Evolutionary conservation across 2,329 filamentous ascomycete genomes (phyloP), one percentile per base, ranked within the genome.

Genomic region (Aspergillus thermomutatus): DNA sequence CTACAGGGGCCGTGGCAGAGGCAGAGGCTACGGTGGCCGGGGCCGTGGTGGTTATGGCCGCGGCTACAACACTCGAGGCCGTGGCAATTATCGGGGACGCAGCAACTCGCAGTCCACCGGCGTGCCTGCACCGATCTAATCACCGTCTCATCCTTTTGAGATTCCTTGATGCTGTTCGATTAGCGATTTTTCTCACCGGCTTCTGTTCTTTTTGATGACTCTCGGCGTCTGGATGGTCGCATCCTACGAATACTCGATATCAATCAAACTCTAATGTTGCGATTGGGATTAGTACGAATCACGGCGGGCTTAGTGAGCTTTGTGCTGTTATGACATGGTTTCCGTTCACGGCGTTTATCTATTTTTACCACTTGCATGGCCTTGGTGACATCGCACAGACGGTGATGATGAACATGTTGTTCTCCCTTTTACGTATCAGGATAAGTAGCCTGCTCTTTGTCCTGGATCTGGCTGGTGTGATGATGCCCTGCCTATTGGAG

Each of bases 1-100:
- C 46, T 90, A 90, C 37, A 87, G 92, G 56, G 90, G 90, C 23
- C 72, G 80, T 59, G 80, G 82, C 21, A 77, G 82, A 58, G 80
- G 80, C 46, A 71, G 77, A 60, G 75, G 78, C 43, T 69, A 66
- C 10, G 21, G 43, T 61, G 80, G 82, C 26, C 78, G 83, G 53
- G 81, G 80, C 46, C 70, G 79, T 55, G 75, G 78, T 53, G 75
- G 79, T 47, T 79, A 79, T 55, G 72, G 67, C 60, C 74, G 78
- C 57, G 78, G 80, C 26, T 79, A 68, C 54, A 61, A 59, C 49
- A 57, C 61, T 40, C 70, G 71, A 27, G 72, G 72, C 53, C 72
- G 72, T 54, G 75, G 78, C 52, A 77, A 74, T 46, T 64, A 70
- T 46, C 72, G 75, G 49, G 73, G 75, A 23, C 71, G 74, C 54